phyloP scores from a whole-genome alignment of 768 basidiomycete genomes.

The Boletus patriciae region DNA sequence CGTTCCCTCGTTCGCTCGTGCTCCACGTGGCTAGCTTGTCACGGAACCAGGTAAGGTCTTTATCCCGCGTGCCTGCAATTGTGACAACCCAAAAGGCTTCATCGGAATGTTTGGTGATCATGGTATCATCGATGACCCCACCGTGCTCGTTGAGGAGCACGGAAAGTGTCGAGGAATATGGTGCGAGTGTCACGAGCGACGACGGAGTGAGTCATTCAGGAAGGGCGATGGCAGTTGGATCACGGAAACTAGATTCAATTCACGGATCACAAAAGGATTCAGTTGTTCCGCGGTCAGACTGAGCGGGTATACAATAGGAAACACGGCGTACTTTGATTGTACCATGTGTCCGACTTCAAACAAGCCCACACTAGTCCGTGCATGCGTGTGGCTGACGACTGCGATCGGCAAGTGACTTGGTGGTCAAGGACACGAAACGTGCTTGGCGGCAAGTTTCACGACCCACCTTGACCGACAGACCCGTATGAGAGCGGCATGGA shows the following conservation, averaged over 20 bases:
- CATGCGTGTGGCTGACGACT: conserved; percentile 92
- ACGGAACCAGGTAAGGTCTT: conserved; percentile 78
- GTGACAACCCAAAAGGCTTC: conserved; percentile 94
- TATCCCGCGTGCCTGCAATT: conserved; percentile 83
- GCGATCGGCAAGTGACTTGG: conserved; percentile 4
- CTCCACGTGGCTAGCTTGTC: conserved; percentile 80
- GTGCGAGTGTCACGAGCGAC: conserved; percentile 61
- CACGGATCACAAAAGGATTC: background rate
- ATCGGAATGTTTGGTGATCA: conserved; percentile 81
- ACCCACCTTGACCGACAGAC: conserved; percentile 72
- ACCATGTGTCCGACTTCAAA: conserved; percentile 99
- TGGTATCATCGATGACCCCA: conserved; percentile 95
- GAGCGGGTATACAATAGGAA: background rate
- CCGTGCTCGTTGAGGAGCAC: conserved; percentile 86
- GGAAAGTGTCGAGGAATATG: conserved; percentile 81
- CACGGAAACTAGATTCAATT: conserved; percentile 63
- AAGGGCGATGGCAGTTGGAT: conserved; percentile 74
- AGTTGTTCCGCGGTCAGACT: background rate
- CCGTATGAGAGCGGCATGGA: conserved; percentile 92
- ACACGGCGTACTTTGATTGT: conserved; percentile 67
- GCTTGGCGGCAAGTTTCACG: background rate
- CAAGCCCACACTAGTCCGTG: conserved; percentile 76
- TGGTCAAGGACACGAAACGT: conserved; percentile 14
- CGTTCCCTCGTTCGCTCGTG: conserved; percentile 43
- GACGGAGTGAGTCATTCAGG: conserved; percentile 91